Conservation (phyloP, 2,329 filamentous ascomycete species). For the Septoria linicola region DNA sequence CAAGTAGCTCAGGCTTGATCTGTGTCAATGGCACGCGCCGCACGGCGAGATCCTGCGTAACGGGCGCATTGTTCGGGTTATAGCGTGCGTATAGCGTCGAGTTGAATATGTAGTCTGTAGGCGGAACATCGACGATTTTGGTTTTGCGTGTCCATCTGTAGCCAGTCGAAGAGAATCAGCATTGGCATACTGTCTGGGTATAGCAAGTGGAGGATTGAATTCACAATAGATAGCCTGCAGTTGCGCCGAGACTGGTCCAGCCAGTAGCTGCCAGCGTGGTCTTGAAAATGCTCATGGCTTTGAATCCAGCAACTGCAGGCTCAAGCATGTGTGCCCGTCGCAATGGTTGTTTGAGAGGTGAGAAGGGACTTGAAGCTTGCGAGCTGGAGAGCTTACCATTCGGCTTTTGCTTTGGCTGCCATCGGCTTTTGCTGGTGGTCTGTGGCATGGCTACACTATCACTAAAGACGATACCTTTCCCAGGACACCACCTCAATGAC, state of each 20-base stretch:
- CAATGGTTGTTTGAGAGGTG: neutral
- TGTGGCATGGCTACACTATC: too few species aligned
- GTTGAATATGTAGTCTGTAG: constrained; percentile 61
- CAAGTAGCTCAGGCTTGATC: constrained; percentile 64
- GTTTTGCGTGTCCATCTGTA: constrained; percentile 52
- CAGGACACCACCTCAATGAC: too few species aligned
- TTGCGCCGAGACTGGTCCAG: constrained; percentile 44
- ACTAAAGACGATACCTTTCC: too few species aligned
- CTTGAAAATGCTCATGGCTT: constrained; percentile 36
- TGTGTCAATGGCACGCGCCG: constrained; percentile 62
- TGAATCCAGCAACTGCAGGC: constrained; percentile 9
- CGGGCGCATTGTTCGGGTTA: constrained; percentile 63
- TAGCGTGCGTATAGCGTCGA: constrained; percentile 57
- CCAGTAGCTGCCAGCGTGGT: constrained; percentile 35
- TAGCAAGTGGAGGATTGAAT: neutral
- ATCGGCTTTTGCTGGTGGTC: neutral
- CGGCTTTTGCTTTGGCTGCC: neutral
- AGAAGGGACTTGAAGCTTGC: too few species aligned
- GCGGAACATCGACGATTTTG: constrained; percentile 58
- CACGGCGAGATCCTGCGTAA: constrained; percentile 64
- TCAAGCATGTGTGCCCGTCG: constrained; percentile 13
- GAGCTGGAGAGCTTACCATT: neutral
- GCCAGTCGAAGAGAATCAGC: neutral
- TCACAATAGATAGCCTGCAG: constrained; percentile 51
- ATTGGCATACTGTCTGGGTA: neutral